phyloP scores from a whole-genome alignment of 2,329 filamentous ascomycete species.

The Ophiosphaerella narmari region DNA sequence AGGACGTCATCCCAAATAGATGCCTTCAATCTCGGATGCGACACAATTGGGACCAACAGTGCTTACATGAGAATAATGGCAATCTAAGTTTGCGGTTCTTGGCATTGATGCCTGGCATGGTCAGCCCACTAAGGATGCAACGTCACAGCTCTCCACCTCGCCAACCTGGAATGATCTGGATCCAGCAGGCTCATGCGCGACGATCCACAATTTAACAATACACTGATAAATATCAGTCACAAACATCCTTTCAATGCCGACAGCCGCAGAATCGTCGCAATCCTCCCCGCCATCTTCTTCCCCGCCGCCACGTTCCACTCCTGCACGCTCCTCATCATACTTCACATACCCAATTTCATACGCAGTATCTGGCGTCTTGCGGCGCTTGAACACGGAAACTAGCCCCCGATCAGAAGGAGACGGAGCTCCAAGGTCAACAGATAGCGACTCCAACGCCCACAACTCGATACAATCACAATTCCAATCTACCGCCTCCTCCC shows the following conservation, averaged over 20 bases:
- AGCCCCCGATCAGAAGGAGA: constrained; percentile 10
- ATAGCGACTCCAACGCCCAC: constrained; percentile 7
- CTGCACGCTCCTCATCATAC: constrained; percentile 46
- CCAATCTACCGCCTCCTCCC: constrained; percentile 25
- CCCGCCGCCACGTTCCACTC: constrained; percentile 18
- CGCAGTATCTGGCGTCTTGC: constrained; percentile 53
- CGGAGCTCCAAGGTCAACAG: constrained; percentile 11
- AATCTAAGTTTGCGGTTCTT: constrained; percentile 1
- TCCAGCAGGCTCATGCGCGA: constrained; percentile 21
- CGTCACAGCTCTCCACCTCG: constrained; percentile 26
- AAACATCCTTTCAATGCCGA: constrained; percentile 31
- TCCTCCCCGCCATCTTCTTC: constrained; percentile 8
- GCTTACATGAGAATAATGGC: too few species aligned
- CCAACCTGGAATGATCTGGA: constrained; percentile 17
- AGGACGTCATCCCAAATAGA: constrained; percentile 5
- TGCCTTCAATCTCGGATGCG: neutral
- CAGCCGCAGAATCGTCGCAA: constrained; percentile 21
- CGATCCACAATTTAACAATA: constrained; percentile 30
- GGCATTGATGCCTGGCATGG: constrained; percentile 8
- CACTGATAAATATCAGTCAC: constrained; percentile 8
- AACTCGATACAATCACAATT: constrained; percentile 23
- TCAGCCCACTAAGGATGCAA: constrained; percentile 34
- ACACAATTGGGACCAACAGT: neutral
- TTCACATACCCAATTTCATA: constrained; percentile 57
- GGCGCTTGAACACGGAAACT: constrained; percentile 53